phyloP scores from a whole-genome alignment of 306 rosid species.

The Spatholobus suberectus region DNA sequence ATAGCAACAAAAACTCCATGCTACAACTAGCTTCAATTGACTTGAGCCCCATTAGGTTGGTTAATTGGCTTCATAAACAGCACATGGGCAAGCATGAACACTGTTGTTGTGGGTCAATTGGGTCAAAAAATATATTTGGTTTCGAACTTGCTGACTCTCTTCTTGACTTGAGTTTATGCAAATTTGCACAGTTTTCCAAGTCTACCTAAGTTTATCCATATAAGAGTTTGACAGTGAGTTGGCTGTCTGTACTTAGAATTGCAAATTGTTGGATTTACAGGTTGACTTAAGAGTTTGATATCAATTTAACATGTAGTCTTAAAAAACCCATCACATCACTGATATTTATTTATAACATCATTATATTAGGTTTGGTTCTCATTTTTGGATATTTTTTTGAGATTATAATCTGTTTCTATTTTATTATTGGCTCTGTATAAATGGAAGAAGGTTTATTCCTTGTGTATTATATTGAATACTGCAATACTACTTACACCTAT shows the following conservation, averaged over 20 bases:
- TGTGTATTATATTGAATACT: conserved; percentile 5
- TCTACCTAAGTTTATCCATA: neutral
- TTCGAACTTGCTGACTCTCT: neutral
- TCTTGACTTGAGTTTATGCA: neutral
- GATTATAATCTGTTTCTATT: neutral
- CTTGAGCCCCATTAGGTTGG: neutral
- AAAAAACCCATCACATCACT: neutral
- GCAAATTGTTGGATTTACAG: neutral
- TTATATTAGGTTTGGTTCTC: conserved; percentile 17
- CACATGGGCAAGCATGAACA: neutral
- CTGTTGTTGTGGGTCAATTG: neutral
- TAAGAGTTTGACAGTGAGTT: neutral
- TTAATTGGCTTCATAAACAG: neutral
- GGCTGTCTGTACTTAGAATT: neutral
- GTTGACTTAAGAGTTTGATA: neutral
- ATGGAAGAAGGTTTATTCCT: neutral
- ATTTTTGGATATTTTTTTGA: conserved; percentile 17
- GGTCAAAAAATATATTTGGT: neutral
- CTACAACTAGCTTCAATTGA: neutral
- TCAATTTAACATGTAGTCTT: neutral
- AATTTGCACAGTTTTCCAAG: neutral
- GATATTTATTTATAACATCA: neutral
- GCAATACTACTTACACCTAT: neutral
- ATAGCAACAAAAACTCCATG: neutral
- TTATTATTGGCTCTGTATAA: neutral